These are phyloP conservation scores for Terfezia boudieri DNA, from an alignment of 495 filamentous ascomycete genomes.

Conservation along the genomic window DNA sequence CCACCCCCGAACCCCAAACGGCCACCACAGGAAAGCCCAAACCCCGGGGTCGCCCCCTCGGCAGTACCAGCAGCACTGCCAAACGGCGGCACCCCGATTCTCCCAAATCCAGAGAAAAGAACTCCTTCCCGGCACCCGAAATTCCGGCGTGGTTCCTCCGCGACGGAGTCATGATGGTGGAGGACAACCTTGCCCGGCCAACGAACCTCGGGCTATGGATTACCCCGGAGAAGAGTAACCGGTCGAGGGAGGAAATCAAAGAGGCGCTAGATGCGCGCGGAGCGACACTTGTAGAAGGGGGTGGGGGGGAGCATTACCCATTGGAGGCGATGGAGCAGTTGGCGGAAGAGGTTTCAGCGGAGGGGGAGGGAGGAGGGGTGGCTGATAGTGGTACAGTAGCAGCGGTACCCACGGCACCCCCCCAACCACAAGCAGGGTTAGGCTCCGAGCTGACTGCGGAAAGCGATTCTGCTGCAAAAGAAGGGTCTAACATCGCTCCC, in stretches of 20 bases:
- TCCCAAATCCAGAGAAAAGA: background rate
- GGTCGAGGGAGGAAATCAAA: too few relatives aligned
- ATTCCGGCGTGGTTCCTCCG: slow-evolving; percentile 17
- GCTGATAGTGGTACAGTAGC: background rate
- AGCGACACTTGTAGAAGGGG: background rate
- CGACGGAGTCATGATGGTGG: slow-evolving; percentile 10
- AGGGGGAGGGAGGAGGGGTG: background rate
- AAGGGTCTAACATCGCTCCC: background rate
- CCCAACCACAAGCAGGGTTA: background rate
- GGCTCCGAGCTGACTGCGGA: background rate
- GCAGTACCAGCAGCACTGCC: background rate
- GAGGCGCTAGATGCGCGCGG: too few relatives aligned
- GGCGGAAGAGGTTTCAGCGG: background rate
- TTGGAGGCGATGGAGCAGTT: background rate
- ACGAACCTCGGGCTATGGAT: background rate
- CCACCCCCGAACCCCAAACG: too few relatives aligned
- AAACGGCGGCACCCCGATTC: background rate
- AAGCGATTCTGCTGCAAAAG: background rate
- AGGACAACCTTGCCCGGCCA: slow-evolving; percentile 7
- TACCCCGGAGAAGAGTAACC: background rate
- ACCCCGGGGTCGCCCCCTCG: background rate
- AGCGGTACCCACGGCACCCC: background rate
- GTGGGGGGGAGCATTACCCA: background rate
- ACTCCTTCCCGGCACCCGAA: slow-evolving; percentile 5
- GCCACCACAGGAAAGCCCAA: too few relatives aligned